Base-by-base conservation (phyloP, 495 filamentous ascomycete species). In the Penicillium silybi region DNA sequence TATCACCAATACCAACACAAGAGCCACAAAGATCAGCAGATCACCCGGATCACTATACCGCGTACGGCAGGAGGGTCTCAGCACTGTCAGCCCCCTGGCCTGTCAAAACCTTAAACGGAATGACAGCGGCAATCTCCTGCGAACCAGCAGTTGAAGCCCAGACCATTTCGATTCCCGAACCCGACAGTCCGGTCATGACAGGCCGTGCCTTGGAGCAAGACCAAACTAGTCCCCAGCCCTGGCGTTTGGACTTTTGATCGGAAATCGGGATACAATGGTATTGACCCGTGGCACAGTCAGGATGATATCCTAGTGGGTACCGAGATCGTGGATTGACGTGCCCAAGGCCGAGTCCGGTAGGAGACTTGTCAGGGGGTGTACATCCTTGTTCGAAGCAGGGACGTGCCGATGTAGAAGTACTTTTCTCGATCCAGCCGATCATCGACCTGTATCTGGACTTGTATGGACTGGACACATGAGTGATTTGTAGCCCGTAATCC, bases 91-190 rank as follows among this genome's bases (percentile, higher is more conserved):
- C 34, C 34, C 37, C 37, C 17, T 46, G 17, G 17, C 16, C 19
- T 26, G 10, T 42, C 11, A 54, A 54, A 61, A 49, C 45, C 35
- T 48, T 53, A 58, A 58, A 53, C 17, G 25, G 43, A 19, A 45
- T 23, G 26, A 47, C 46, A 41, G 26, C 26, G 29, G 41, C 16
- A 4, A 42, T 18, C 34, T 42, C 46, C 52, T 48, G 47, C 45
- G 48, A 58, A 54, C 48, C 37, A 48, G 46, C 54, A 34, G 51
- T 49, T 58, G 7, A 19, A 27, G 39, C 46, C 42, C 41, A 39
- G 48, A 52, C 23, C 32, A 15, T 17, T 11, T 22, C 23, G 27
- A 40, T 41, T 34, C 26, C 35, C 6, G 0, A 32, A 53, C 46
- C 52, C 56, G 25, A 15, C 38, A 17, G 19, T 42, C 26, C 48